Percentiles rank a stretch among this genome's conserved stretches.
Conservation (phyloP, 2,329 filamentous ascomycete genomes). For the Aureobasidium melanogenum region DNA sequence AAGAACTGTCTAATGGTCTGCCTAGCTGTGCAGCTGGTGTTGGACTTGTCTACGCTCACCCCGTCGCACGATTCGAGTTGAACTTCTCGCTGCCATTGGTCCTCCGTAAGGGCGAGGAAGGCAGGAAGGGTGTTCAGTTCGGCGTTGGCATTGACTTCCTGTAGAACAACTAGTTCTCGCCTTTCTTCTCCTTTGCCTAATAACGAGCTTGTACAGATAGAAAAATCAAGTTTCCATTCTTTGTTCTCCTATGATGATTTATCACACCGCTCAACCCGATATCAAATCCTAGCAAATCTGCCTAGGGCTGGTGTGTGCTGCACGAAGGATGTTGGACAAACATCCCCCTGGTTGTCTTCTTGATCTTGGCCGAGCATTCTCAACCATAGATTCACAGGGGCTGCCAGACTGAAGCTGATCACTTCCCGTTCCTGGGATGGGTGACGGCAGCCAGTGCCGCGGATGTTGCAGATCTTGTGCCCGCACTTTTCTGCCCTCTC, state of each 20-base stretch:
- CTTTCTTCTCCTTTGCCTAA: not conserved
- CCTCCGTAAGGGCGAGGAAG: slow-evolving; percentile 72
- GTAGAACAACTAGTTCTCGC: slow-evolving; percentile 37
- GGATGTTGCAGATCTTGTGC: not conserved
- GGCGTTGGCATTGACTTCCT: slow-evolving; percentile 96
- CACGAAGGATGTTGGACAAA: not conserved
- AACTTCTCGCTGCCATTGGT: slow-evolving; percentile 89
- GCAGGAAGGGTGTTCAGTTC: slow-evolving; percentile 83
- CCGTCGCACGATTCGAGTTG: slow-evolving; percentile 84
- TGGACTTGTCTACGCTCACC: slow-evolving; percentile 90
- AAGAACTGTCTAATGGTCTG: slow-evolving; percentile 62
- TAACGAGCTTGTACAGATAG: slow-evolving; percentile 8
- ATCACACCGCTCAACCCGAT: not conserved
- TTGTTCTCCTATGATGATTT: not conserved
- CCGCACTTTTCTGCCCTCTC: not conserved
- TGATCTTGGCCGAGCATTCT: not conserved
- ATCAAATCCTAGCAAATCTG: not conserved
- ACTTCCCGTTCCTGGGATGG: not conserved
- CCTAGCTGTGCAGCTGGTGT: slow-evolving; percentile 82
- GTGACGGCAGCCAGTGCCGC: not conserved
- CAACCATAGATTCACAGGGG: not conserved
- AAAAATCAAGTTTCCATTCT: not conserved
- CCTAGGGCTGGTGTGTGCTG: not conserved
- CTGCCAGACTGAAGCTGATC: not conserved
- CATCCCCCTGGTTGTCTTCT: not conserved